A percentile compares a stretch with the other conserved stretches of the same genome.
Conservation (phyloP, 116 monocot genomes). For the Dioscorea cayenensis region DNA sequence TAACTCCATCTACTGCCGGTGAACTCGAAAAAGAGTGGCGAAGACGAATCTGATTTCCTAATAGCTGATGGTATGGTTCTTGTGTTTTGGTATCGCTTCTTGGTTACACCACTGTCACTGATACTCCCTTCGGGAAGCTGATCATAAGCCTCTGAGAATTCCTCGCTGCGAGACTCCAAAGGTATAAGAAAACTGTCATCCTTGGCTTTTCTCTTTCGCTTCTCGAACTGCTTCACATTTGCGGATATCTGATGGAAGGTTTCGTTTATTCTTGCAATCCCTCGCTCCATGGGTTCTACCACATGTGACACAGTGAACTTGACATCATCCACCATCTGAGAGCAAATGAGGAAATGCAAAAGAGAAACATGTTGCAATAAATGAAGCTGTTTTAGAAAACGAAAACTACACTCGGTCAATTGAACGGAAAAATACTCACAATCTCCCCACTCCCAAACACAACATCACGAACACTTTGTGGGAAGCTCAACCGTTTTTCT, state of each 20-base stretch:
- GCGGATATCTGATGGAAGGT: conserved; percentile 86
- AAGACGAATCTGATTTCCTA: conserved; percentile 12
- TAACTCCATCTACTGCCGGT: conserved; percentile 28
- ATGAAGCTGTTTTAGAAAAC: not conserved
- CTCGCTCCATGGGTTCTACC: conserved; percentile 87
- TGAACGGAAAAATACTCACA: conserved; percentile 22
- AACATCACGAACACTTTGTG: conserved; percentile 96
- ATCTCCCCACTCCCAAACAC: conserved; percentile 92
- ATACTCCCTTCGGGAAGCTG: conserved; percentile 1
- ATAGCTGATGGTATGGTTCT: conserved; percentile 11
- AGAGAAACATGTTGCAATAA: too few species aligned
- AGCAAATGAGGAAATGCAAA: not conserved
- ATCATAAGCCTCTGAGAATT: conserved; percentile 41
- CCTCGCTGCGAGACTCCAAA: conserved; percentile 41
- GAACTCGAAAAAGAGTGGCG: conserved; percentile 17
- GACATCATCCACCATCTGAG: conserved; percentile 87
- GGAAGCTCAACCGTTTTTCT: conserved; percentile 57
- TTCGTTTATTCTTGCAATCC: conserved; percentile 72
- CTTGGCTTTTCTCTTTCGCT: conserved; percentile 53
- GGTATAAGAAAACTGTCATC: conserved; percentile 88
- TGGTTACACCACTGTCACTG: conserved; percentile 1
- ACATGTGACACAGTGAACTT: conserved; percentile 95
- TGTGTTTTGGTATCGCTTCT: conserved; percentile 4
- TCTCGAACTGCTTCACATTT: conserved; percentile 72
- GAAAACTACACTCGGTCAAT: not conserved